Conservation (phyloP, 306 rosid genomes). For the Castanea mollissima region DNA sequence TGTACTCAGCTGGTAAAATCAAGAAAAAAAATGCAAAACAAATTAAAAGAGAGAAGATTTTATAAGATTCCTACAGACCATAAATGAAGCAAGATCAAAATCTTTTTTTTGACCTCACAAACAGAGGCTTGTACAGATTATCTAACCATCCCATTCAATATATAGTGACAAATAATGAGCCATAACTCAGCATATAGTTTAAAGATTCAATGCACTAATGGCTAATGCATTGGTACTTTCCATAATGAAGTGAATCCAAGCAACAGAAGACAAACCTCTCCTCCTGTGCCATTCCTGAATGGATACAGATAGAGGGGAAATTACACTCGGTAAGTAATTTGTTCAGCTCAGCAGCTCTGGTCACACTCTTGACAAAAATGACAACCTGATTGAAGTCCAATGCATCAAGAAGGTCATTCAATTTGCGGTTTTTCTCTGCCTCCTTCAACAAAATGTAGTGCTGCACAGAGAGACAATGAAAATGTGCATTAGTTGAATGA, state of each 20-base stretch:
- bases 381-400: slow-evolving; percentile 78
- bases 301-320: slow-evolving; percentile 75
- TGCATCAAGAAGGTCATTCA: slow-evolving; percentile 82
- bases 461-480: slow-evolving; percentile 27
- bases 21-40: not conserved
- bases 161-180: not conserved
- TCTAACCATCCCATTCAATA: not conserved
- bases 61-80: not conserved
- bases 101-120: no score
- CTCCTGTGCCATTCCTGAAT: slow-evolving; percentile 84
- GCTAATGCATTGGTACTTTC: not conserved
- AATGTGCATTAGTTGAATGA: not conserved
- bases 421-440: slow-evolving; percentile 67
- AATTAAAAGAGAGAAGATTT: not conserved
- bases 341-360: slow-evolving; percentile 70
- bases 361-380: slow-evolving; percentile 73
- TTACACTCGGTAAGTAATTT: slow-evolving; percentile 71
- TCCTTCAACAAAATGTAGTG: slow-evolving; percentile 71
- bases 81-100: not conserved
- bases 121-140: not conserved
- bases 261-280: slow-evolving; percentile 49
- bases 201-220: not conserved
- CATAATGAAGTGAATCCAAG: not conserved
- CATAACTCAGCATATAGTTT: not conserved
- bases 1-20: no score